Evolutionary conservation across 768 basidiomycete species (phyloP), one percentile per base, ranked within the genome.

Genomic region (Trametes villosa): DNA sequence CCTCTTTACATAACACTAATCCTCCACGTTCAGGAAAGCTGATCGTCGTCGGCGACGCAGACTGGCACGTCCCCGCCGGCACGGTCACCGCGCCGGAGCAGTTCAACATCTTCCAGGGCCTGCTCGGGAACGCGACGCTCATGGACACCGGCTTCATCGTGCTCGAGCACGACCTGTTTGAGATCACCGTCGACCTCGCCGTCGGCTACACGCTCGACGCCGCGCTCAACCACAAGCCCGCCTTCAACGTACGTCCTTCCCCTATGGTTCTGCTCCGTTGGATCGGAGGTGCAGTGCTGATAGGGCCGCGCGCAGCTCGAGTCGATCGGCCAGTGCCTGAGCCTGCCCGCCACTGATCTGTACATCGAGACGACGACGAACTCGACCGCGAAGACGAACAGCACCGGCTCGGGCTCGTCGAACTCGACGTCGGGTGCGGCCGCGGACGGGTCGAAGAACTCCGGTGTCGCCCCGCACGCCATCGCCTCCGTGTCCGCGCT

Each of bases 41-140:
- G 20, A 68, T 54, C 18, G 68, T 65, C n/a, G 7, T 48, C 4
- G 34, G 12, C 7, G 22, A 31, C 38, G 30, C 63, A 84, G 94
- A 98, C 70, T 98, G 95, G 95, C 81, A 83, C 67, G 93, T 97
- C 49, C 86, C 92, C 38, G 91, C 83, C 63, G 93, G 93, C 12
- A 53, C 73, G n/a, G 84, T 87, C 15, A 82, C 77, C 34, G 91
- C 88, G n/a, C 70, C 78, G n/a, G 77, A 84, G 30, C 85, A 89
- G 26, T 83, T 84, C 66, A 75, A 81, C 34, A 85, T 83, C 34
- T 96, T 96, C 76, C 74, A 94, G 67, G 70, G 71, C 33, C 93
- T 97, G 74, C 80, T 98, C 46, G 76, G 75, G 51, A 87, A 89
- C 63, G 89, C 91, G 2, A 79, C 86, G 7, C 73, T 74, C 18